Base-by-base conservation (phyloP, 306 rosid genomes). In the Astragalus glycyphyllos region DNA sequence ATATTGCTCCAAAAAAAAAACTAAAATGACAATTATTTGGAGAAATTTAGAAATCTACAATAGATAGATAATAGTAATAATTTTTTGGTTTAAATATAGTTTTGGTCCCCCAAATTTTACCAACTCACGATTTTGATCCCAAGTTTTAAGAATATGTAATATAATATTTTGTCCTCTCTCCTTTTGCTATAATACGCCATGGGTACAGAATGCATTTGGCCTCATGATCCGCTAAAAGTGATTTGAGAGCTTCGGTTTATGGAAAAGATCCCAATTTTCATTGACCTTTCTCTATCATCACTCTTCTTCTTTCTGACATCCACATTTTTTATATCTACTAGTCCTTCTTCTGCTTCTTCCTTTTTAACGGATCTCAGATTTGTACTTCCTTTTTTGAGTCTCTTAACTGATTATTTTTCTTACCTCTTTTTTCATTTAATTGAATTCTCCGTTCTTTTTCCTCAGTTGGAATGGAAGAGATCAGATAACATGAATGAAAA, bases 311-410 rank as follows among this genome's bases (percentile, higher is more conserved):
- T 51, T 58, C 48, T 51, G 5, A 11, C n/a, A 50, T 31, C 11
- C 49, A 8, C 26, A 56, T 48, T 45, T 46, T 5, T 5, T 23
- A 47, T 46, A 57, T 70, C 60, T 47, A 10, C 65, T 45, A 40
- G 63, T 72, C 50, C 67, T 38, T 72, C 82, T 76, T 67, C 77
- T 38, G 55, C 69, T 40, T 47, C 63, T 9, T 4, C 15, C 37
- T 72, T 37, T 65, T 54, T 41, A 50, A 13, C 54, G 78, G 83
- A 76, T 85, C 82, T 69, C 80, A 71, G 84, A 85, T 79, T 79
- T 69, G 3, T 5, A 34, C 3, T 48, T 17, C 12, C 4, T 20
- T 26, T 42, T 13, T 45, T 44, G 51, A 1, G 7, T 60, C 40
- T 15, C 63, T 46, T 20, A 20, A 20, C 23, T 20, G 23, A 20